Evolutionary conservation across 306 rosid species (phyloP).

Genomic region (Urtica urens): DNA sequence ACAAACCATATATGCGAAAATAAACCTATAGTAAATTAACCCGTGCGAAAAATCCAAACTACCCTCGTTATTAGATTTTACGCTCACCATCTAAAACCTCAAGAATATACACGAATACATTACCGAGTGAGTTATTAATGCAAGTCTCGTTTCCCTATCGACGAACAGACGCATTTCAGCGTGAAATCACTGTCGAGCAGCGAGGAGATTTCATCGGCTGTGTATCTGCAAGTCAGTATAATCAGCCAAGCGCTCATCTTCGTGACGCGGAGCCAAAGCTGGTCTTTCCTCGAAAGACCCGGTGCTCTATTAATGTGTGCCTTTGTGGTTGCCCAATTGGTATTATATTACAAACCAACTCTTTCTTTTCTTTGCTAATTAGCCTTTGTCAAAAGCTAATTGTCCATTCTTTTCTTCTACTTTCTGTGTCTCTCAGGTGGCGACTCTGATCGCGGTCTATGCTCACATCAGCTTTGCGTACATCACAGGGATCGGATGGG

Average conservation of each 20-base stretch:
- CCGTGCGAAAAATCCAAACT: no score
- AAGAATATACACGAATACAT: no score
- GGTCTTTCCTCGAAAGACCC: constrained; percentile 73
- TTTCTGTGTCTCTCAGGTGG: constrained; percentile 36
- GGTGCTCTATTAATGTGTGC: constrained; percentile 66
- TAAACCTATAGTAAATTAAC: no score
- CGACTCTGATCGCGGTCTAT: constrained; percentile 70
- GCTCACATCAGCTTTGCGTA: constrained; percentile 64
- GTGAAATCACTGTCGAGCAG: constrained; percentile 43
- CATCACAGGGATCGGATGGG: constrained; percentile 76
- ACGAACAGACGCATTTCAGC: constrained; percentile 43
- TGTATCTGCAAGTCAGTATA: constrained; percentile 79
- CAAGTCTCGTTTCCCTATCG: no score
- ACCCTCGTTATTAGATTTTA: no score
- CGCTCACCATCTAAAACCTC: no score
- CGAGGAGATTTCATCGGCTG: constrained; percentile 61
- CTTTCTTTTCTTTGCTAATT: not conserved
- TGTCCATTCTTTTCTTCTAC: not conserved
- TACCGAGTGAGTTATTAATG: no score
- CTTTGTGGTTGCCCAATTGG: constrained; percentile 75
- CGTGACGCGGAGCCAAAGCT: constrained; percentile 67
- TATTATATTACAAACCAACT: constrained; percentile 12
- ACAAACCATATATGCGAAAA: no score
- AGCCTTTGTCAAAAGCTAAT: not conserved
- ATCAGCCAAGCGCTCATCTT: constrained; percentile 86